phyloP scores from a whole-genome alignment of 192 early-diverging fungal species.

The Funneliformis geosporum region DNA sequence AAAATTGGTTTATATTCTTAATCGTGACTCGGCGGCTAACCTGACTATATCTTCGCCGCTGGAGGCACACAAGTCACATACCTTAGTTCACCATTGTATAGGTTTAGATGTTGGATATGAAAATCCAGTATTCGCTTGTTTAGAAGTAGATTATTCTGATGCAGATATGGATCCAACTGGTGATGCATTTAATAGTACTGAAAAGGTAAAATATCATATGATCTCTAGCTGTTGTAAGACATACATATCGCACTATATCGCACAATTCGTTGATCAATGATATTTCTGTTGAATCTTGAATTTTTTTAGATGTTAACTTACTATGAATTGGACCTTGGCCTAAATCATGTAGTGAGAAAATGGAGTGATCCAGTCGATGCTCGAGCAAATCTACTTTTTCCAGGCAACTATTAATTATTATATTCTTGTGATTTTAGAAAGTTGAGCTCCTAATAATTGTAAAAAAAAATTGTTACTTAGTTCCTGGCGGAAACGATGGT shows the following conservation, averaged over 20 bases:
- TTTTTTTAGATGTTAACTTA: constrained; percentile 73
- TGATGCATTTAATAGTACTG: constrained; percentile 66
- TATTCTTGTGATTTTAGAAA: neutral
- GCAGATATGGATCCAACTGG: constrained; percentile 75
- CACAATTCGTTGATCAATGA: neutral
- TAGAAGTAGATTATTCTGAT: constrained; percentile 87
- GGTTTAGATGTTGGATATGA: constrained; percentile 98
- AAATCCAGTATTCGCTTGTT: constrained; percentile 94
- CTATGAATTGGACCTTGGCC: constrained; percentile 96
- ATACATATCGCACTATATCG: neutral
- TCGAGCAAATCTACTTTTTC: constrained; percentile 79
- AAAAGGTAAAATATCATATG: constrained; percentile 60
- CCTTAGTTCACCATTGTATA: constrained; percentile 75
- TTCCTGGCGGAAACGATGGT: constrained; percentile 89
- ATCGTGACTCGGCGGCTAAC: constrained; percentile 81
- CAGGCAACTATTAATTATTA: constrained; percentile 46
- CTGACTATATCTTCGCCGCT: constrained; percentile 93
- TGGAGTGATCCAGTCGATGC: constrained; percentile 85
- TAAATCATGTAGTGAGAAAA: constrained; percentile 97
- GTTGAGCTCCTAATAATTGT: neutral
- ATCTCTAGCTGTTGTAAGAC: neutral
- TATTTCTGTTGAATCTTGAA: no score
- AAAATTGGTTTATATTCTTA: constrained; percentile 96
- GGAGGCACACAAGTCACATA: constrained; percentile 85
- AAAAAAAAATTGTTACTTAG: constrained; percentile 31